A percentile compares a stretch with the other conserved stretches of the same genome.
Evolutionary conservation across 2,329 filamentous ascomycete genomes (phyloP).

Genomic region (Colletotrichum lentis): DNA sequence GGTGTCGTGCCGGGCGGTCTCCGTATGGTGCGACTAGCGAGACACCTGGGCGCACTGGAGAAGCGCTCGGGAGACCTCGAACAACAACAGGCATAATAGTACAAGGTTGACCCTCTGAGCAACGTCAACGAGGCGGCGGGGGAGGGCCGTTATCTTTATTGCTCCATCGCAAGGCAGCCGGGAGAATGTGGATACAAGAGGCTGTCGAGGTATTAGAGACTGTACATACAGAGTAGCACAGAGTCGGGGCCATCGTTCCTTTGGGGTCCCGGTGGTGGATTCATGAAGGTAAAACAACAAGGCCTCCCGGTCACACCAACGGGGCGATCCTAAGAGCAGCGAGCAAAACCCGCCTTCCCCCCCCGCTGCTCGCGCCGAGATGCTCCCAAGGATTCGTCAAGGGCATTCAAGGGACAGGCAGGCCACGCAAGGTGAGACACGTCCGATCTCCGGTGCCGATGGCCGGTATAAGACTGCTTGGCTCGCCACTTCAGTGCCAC

Average conservation of each 20-base stretch:
- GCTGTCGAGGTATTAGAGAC: too few relatives aligned
- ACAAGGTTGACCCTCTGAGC: background rate
- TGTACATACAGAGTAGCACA: too few relatives aligned
- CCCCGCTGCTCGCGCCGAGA: constrained; percentile 1
- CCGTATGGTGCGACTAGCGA: background rate
- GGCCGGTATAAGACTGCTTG: constrained; percentile 7
- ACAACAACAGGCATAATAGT: background rate
- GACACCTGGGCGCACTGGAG: background rate
- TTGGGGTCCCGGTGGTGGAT: background rate
- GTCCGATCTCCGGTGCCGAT: background rate
- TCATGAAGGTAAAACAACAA: constrained; percentile 18
- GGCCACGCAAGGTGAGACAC: constrained; percentile 29
- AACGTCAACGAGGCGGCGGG: background rate
- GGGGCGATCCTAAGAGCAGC: background rate
- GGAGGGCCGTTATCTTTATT: constrained; percentile 17
- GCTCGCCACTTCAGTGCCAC: background rate
- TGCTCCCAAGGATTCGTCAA: background rate
- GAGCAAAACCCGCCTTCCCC: background rate
- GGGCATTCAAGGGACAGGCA: constrained; percentile 7
- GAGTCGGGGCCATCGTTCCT: background rate
- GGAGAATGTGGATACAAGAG: constrained; percentile 13
- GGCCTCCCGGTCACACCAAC: background rate
- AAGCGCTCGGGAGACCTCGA: background rate
- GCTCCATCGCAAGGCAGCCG: background rate
- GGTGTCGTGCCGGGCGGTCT: background rate